Base-by-base conservation (phyloP, 345 rosid genomes). In the Populus davidiana region DNA sequence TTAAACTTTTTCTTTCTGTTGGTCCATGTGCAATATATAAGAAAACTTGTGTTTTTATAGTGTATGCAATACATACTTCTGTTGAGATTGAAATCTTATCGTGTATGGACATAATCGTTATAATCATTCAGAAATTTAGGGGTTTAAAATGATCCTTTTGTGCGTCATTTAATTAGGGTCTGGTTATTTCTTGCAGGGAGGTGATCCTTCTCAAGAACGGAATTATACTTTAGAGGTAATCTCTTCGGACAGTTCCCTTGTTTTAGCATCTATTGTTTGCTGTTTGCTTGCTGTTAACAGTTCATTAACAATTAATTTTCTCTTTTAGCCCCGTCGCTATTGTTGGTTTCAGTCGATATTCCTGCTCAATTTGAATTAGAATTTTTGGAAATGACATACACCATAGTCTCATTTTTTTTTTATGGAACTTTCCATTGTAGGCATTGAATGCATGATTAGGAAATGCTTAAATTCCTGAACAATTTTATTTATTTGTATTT, bases 181-280 rank as follows among this genome's bases (percentile, higher is more conserved):
- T 25, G 50, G 39, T 16, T 76, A 36, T 78, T 76, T 59, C 77
- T 83, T 83, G 72, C 82, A 93, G 96, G 92, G 84, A 82, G 93
- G 93, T 62, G 98, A 93, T 74, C 98, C 98, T 62, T 89, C 96
- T 47, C 81, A 27, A 63, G 84, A 87, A 44, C 84, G 94, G 47
- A 93, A 91, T 83, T 72, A 86, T 73, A 75, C 86, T 79, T 70
- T 91, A 23, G 93, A 93, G 98, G 98, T 90, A 76, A 82, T 13
- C 36, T 35, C 59, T 79, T 43, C 63, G 10, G 21, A 27, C 6
- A 25, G 25, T 13, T 23, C 13, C 36, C 43, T 38, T 67, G 43
- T 59, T 11, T 27, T 78, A 23, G 20, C 67, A 25, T 47, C 62
- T 74, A 13, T 9, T 33, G 29, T 0, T 27, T 43, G 36, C 8